These are phyloP conservation scores for Talaromyces sp. DNA, from an alignment of 2,329 filamentous ascomycete species.

Conservation along the genomic window DNA sequence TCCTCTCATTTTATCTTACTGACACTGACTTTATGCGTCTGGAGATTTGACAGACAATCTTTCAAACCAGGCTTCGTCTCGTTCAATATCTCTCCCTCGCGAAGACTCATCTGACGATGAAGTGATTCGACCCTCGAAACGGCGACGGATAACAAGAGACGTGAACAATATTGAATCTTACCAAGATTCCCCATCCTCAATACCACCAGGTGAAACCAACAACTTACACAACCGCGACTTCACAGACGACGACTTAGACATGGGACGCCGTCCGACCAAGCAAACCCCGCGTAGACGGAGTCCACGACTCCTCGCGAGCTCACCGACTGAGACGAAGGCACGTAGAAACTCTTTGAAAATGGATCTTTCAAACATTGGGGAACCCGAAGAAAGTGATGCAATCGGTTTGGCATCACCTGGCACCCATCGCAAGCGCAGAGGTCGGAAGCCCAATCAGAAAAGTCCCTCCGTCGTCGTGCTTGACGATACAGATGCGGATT, in stretches of 20 bases:
- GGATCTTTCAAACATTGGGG: conserved; percentile 20
- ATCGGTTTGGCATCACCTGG: conserved; percentile 27
- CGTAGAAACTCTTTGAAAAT: conserved; percentile 16
- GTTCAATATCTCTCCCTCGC: background rate
- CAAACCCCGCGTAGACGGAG: conserved; percentile 2
- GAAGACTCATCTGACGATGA: conserved; percentile 10
- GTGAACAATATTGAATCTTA: conserved; percentile 5
- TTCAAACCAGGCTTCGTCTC: background rate
- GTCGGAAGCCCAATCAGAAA: conserved; percentile 19
- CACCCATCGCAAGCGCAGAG: conserved; percentile 26
- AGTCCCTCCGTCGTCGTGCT: conserved; percentile 22
- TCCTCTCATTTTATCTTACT: background rate
- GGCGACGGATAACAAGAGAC: conserved; percentile 1
- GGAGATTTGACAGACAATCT: background rate
- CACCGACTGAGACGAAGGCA: background rate
- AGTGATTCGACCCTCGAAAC: conserved; percentile 7
- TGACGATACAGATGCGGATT: conserved; percentile 30
- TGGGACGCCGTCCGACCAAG: background rate
- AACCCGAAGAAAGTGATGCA: conserved; percentile 30
- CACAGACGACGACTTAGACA: background rate
- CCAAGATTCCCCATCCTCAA: background rate
- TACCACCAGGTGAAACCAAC: background rate
- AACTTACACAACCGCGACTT: background rate
- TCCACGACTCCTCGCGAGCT: conserved; percentile 1
- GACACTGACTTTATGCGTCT: background rate